phyloP scores from a whole-genome alignment of 164 flowering plant species.

The Echeveria elegans region DNA sequence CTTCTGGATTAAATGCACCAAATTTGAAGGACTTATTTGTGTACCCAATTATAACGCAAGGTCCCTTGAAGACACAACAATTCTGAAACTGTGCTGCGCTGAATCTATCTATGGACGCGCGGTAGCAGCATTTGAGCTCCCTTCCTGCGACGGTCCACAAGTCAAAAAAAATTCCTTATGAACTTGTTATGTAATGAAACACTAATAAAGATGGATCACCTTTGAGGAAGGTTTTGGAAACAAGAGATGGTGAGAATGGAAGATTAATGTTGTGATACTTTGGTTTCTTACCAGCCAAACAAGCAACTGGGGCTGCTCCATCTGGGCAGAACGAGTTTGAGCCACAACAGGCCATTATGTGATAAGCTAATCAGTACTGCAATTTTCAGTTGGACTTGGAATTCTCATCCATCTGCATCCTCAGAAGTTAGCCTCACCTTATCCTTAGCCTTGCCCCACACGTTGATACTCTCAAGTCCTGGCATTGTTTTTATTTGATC shows the following conservation, averaged over 20 bases:
- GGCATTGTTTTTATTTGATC: no score
- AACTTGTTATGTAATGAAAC: neutral
- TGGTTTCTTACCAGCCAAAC: conserved; percentile 57
- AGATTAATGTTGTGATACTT: conserved; percentile 67
- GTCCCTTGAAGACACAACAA: conserved; percentile 79
- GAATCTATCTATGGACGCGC: conserved; percentile 70
- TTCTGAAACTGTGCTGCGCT: conserved; percentile 66
- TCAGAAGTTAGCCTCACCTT: neutral
- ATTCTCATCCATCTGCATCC: neutral
- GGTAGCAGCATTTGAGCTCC: conserved; percentile 88
- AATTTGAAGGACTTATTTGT: conserved; percentile 70
- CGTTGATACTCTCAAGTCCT: no score
- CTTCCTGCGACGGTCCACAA: no score
- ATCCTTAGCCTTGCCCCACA: conserved; percentile 4
- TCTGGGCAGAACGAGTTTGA: conserved; percentile 16
- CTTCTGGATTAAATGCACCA: conserved; percentile 91
- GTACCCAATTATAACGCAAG: conserved; percentile 82
- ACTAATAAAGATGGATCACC: conserved; percentile 21
- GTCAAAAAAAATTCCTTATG: no score
- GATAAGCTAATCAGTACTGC: neutral
- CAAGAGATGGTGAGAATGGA: conserved; percentile 66
- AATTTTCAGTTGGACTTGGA: neutral
- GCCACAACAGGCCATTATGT: conserved; percentile 1
- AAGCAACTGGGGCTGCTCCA: conserved; percentile 25
- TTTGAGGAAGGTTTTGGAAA: conserved; percentile 56